Evolutionary conservation across 2,329 filamentous ascomycete genomes (phyloP).

Genomic region (Graphium sp.): DNA sequence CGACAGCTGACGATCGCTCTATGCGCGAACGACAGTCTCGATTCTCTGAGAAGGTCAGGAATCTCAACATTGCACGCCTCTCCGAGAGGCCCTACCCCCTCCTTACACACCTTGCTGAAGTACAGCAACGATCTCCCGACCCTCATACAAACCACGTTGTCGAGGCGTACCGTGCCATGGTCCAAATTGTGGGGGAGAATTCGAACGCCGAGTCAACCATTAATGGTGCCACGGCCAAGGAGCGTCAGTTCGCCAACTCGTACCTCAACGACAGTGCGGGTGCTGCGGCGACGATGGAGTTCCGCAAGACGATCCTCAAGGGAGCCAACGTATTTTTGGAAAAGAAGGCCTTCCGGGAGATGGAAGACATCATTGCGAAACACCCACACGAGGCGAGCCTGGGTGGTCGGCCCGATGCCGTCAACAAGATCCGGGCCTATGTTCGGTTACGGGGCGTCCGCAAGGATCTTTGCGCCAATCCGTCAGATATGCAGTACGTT

Average conservation of each 20-base stretch:
- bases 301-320: conserved; percentile 64
- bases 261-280: conserved; percentile 63
- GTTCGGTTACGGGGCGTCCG: conserved; percentile 65
- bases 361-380: conserved; percentile 63
- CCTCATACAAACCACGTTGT: conserved; percentile 58
- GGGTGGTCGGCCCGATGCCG: conserved; percentile 71
- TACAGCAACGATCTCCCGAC: conserved; percentile 55
- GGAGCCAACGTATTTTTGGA: conserved; percentile 72
- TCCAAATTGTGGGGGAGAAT: conserved; percentile 62
- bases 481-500: conserved; percentile 62
- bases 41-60: conserved; percentile 63
- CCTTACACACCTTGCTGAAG: conserved; percentile 56
- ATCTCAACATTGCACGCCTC: conserved; percentile 58
- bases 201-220: conserved; percentile 38
- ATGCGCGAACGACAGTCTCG: conserved; percentile 70
- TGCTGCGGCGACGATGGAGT: conserved; percentile 43
- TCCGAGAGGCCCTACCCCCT: conserved; percentile 54
- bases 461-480: conserved; percentile 73
- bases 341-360: conserved; percentile 58
- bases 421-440: conserved; percentile 86
- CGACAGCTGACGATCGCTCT: conserved; percentile 55
- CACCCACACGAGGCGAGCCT: conserved; percentile 79
- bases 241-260: conserved; percentile 58
- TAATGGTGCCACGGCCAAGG: conserved; percentile 48
- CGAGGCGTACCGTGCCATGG: conserved; percentile 69